Conservation (phyloP, 1,284 basidiomycete species). For the Cystobasidiaceae sp. region DNA sequence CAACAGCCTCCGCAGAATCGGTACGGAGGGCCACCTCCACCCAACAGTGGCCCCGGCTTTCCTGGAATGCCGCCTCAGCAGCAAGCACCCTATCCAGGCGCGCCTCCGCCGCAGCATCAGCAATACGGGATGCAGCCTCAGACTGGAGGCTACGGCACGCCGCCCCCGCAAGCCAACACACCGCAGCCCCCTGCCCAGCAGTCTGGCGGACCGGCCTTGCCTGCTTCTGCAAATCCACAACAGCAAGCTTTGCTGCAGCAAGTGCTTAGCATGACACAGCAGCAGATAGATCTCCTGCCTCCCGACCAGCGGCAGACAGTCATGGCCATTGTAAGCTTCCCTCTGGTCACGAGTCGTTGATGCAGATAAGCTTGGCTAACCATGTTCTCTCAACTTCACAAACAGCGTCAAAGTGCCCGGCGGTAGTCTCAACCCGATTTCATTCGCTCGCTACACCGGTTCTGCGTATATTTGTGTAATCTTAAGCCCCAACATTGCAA, state of each 20-base stretch:
- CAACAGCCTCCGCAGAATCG: not conserved
- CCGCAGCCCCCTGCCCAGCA: not conserved
- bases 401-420: too few species aligned
- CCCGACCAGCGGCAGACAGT: constrained; percentile 79
- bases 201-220: constrained; percentile 32
- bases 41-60: constrained; percentile 16
- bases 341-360: too few species aligned
- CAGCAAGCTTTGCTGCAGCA: constrained; percentile 52
- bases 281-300: constrained; percentile 80
- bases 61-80: constrained; percentile 16
- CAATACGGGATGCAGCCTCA: constrained; percentile 11
- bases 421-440: too few species aligned
- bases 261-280: constrained; percentile 75
- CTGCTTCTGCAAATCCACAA: constrained; percentile 40
- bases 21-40: not conserved
- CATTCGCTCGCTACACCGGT: too few species aligned
- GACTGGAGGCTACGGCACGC: constrained; percentile 19
- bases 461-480: too few species aligned
- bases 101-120: not conserved
- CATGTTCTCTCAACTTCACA: too few species aligned
- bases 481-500: too few species aligned
- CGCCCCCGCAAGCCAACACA: constrained; percentile 33
- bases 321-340: constrained; percentile 55
- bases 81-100: not conserved
- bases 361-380: too few species aligned